phyloP scores from a whole-genome alignment of 441 rosid genomes.

The Euphorbia celastroides region DNA sequence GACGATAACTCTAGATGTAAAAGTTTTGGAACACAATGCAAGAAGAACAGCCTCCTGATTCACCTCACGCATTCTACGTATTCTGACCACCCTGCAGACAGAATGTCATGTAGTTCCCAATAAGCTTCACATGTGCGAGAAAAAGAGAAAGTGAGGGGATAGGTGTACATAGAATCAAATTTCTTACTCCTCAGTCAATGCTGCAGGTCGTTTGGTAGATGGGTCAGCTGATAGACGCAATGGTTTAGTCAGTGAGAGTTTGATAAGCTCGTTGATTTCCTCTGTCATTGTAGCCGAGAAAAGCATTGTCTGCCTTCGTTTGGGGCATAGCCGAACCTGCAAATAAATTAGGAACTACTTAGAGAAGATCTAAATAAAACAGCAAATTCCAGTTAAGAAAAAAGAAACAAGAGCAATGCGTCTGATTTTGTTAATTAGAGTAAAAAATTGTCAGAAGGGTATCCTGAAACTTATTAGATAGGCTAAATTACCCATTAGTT shows the following conservation, averaged over 20 bases:
- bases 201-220: constrained; percentile 76
- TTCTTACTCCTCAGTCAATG: constrained; percentile 81
- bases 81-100: constrained; percentile 73
- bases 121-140: constrained; percentile 11
- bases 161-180: constrained; percentile 7
- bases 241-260: constrained; percentile 82
- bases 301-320: constrained; percentile 92
- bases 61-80: constrained; percentile 82
- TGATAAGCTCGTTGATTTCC: constrained; percentile 85
- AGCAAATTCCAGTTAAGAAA: background rate
- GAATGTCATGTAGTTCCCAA: constrained; percentile 11
- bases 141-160: background rate
- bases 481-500: background rate
- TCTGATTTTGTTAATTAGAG: background rate
- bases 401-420: background rate
- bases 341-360: constrained; percentile 16
- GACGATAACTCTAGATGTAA: constrained; percentile 73
- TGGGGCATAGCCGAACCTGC: constrained; percentile 88
- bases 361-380: constrained; percentile 7
- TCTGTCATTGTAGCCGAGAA: constrained; percentile 99
- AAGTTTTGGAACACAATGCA: constrained; percentile 83
- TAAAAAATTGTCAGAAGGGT: background rate
- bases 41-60: constrained; percentile 96
- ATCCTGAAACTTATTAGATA: background rate
- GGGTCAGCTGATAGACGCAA: constrained; percentile 94